Evolutionary conservation across 345 rosid genomes (phyloP), one percentile per base, ranked within the genome.

Genomic region (Gossypium herbaceum): DNA sequence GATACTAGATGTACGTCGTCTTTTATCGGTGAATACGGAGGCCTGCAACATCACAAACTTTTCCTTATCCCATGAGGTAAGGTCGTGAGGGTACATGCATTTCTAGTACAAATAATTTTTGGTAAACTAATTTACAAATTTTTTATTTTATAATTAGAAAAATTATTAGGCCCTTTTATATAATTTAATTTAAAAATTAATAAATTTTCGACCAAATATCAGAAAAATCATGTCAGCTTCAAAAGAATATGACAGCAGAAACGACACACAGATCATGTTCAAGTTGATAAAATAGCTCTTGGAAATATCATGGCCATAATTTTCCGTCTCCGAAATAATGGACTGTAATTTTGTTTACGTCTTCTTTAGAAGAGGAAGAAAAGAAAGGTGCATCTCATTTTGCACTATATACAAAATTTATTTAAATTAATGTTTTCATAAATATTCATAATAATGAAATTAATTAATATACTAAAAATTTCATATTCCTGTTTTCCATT

Each of bases 31-130:
- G 75, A 84, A 89, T 80, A 80, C 88, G 0, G 93, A 91, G 13
- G 83, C 97, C 44, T 95, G 99, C 79, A 76, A 81, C 80, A 34
- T 93, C 78, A 93, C 99, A 29, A 93, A 84, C 66, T 89, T 90
- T 76, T 90, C 97, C 0, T 75, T 93, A 15, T 89, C 91, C 12
- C 98, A 95, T 25, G 97, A 91, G 99, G 99, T 95, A 76, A 83
- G 45, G 59, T 7, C 51, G 17, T n/a, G 3, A 50, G 57, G 51
- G 2, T 16, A 54, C 43, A 64, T 52, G 10, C 60, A 52, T 52
- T n/a, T 71, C 17, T 50, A 11, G 45, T 29, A 43, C 12, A 17
- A 10, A 17, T 4, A 15, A 34, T 5, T 66, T 69, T 50, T 9
- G 73, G 8, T 48, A 7, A 65, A n/a, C 11, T 29, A 25, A 8